Conservation (phyloP, 2,329 filamentous ascomycete species). For the Ophiostoma australiae region DNA sequence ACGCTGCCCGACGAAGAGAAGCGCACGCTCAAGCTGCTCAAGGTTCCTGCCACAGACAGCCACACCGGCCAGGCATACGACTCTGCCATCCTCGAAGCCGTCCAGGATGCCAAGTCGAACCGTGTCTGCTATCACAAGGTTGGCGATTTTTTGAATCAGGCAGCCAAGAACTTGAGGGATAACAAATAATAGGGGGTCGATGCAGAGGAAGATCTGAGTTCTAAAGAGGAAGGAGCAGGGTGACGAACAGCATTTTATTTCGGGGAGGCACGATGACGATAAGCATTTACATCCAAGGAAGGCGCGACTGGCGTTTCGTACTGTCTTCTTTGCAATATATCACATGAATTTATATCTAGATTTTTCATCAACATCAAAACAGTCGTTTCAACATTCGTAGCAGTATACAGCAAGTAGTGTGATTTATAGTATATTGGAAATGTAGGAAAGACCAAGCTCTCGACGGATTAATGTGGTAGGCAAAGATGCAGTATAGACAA, state of each 20-base stretch:
- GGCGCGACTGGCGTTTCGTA: background rate
- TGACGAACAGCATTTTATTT: background rate
- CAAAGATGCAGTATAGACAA: background rate
- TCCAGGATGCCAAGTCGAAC: constrained; percentile 33
- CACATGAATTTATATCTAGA: too few relatives aligned
- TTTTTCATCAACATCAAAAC: background rate
- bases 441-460: background rate
- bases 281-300: background rate
- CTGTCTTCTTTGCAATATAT: too few relatives aligned
- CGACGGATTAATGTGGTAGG: background rate
- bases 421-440: constrained; percentile 10
- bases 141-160: constrained; percentile 28
- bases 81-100: constrained; percentile 31
- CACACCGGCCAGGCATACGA: constrained; percentile 32
- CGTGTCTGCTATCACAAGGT: constrained; percentile 30
- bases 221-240: background rate
- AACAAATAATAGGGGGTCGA: background rate
- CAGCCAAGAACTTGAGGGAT: constrained; percentile 22
- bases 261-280: background rate
- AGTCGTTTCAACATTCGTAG: background rate
- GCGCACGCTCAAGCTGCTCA: constrained; percentile 29
- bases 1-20: constrained; percentile 31
- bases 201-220: background rate
- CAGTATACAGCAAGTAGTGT: background rate
- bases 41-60: constrained; percentile 31